phyloP scores from a whole-genome alignment of 2,329 filamentous ascomycete species.

The Apiospora pterosperma region DNA sequence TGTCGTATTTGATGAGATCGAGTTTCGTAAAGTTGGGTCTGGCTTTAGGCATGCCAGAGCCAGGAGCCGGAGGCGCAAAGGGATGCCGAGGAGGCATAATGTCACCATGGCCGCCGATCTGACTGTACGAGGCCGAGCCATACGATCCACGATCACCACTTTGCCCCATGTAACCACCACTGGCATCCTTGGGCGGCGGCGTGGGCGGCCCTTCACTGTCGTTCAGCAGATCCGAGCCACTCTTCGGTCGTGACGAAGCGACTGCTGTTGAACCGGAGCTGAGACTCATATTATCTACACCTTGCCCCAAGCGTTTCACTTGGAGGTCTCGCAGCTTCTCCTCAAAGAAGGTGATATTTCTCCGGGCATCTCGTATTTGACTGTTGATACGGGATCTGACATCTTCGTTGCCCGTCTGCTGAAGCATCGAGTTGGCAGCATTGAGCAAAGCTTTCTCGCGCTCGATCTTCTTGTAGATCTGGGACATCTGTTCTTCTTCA shows the following conservation, averaged over 20 bases:
- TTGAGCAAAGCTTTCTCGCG: constrained; percentile 93
- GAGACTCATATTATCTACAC: constrained; percentile 65
- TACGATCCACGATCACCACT: constrained; percentile 60
- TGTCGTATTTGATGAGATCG: constrained; percentile 98
- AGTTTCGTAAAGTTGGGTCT: constrained; percentile 94
- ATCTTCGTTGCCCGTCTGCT: constrained; percentile 89
- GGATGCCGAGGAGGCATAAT: constrained; percentile 80
- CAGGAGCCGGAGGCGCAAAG: constrained; percentile 70
- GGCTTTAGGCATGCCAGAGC: constrained; percentile 64
- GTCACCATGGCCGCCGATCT: constrained; percentile 63
- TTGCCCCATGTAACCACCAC: constrained; percentile 25
- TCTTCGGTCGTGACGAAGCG: constrained; percentile 39
- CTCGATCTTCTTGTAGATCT: constrained; percentile 96
- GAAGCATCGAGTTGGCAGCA: constrained; percentile 90
- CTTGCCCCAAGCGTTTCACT: constrained; percentile 69
- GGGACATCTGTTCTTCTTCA: constrained; percentile 64
- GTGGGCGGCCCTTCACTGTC: constrained; percentile 49
- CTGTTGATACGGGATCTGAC: constrained; percentile 88
- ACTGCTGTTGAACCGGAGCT: constrained; percentile 41
- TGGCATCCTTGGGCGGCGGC: constrained; percentile 72
- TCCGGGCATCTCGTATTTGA: constrained; percentile 88
- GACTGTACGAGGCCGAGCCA: constrained; percentile 52
- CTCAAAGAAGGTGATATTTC: constrained; percentile 95
- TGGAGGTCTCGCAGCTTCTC: constrained; percentile 86
- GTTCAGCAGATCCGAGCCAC: constrained; percentile 38